These are phyloP conservation scores for Fistulinella prunicolor DNA, from an alignment of 768 basidiomycete species.

Conservation along the genomic window DNA sequence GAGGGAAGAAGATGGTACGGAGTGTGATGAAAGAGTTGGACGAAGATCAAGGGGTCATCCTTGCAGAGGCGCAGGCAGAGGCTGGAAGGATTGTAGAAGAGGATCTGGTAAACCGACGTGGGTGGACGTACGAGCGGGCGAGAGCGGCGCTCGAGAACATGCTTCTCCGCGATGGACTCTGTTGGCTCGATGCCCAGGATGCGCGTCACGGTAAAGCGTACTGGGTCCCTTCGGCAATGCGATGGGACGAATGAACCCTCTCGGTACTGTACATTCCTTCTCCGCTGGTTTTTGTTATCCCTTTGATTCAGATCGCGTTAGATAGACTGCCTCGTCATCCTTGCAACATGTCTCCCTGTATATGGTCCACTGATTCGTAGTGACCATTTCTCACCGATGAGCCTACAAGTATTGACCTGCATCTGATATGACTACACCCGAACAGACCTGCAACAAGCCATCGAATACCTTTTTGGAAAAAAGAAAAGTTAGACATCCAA, in stretches of 20 bases:
- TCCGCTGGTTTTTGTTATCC: no score
- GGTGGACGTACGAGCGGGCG: constrained; percentile 80
- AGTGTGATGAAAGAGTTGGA: constrained; percentile 91
- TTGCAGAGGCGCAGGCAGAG: constrained; percentile 66
- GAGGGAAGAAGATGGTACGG: constrained; percentile 72
- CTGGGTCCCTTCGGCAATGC: constrained; percentile 88
- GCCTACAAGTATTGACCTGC: no score
- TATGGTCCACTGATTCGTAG: no score
- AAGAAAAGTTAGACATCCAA: no score
- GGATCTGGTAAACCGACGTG: constrained; percentile 53
- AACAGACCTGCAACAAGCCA: no score
- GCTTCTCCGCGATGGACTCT: constrained; percentile 85
- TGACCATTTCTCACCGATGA: no score
- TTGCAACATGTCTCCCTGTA: no score
- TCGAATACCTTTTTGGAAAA: no score
- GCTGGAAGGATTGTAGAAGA: constrained; percentile 71
- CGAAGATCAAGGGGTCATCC: constrained; percentile 80
- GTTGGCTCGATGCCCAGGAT: constrained; percentile 94
- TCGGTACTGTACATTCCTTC: no score
- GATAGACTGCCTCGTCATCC: no score
- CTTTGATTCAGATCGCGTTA: no score
- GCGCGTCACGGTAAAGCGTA: constrained; percentile 62
- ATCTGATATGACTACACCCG: no score
- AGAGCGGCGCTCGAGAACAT: constrained; percentile 83
- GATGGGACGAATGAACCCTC: constrained; percentile 61